These are phyloP conservation scores for Neophaeococcomyces mojaviensis DNA, from an alignment of 2,329 filamentous ascomycete genomes.

Conservation along the genomic window DNA sequence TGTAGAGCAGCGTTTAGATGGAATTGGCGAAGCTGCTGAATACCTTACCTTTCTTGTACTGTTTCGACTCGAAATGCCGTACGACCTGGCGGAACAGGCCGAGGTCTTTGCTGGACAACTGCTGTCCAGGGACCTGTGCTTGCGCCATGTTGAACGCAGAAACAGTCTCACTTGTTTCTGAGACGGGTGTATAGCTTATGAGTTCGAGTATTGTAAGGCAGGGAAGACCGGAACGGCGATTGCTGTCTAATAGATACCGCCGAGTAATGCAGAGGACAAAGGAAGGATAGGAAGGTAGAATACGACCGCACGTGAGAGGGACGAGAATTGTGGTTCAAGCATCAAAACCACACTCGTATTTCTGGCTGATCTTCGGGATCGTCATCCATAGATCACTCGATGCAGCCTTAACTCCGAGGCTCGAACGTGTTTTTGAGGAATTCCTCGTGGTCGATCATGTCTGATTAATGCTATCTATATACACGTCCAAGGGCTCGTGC, in stretches of 20 bases:
- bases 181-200: not conserved
- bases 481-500: no score
- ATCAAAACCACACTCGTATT: not conserved
- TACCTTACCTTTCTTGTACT: slow-evolving; percentile 73
- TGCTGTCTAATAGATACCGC: not conserved
- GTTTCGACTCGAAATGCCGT: slow-evolving; percentile 94
- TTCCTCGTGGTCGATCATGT: no score
- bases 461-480: no score
- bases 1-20: slow-evolving; percentile 25
- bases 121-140: slow-evolving; percentile 26
- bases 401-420: not conserved
- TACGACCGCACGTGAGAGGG: not conserved
- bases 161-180: not conserved
- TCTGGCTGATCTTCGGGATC: not conserved
- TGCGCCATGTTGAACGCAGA: slow-evolving; percentile 19
- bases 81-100: slow-evolving; percentile 92
- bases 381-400: not conserved
- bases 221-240: not conserved
- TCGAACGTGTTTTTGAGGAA: no score
- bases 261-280: not conserved
- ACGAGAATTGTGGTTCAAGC: not conserved
- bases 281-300: not conserved
- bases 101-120: slow-evolving; percentile 69
- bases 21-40: slow-evolving; percentile 8
- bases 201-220: not conserved